Conservation (phyloP, 768 basidiomycete species). For the Pleurotus tuber-regium region DNA sequence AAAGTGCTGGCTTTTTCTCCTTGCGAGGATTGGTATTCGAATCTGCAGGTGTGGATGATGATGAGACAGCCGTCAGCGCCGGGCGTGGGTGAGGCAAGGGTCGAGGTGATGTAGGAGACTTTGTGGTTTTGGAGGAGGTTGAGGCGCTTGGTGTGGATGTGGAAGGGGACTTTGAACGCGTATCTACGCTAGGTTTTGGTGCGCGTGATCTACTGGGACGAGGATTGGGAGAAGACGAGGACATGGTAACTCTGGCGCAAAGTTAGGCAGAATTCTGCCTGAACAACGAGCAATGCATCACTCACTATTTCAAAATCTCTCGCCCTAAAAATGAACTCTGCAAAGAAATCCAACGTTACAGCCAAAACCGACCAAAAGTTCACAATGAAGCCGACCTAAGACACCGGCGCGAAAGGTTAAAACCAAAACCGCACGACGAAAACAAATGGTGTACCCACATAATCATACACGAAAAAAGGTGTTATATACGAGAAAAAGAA, state of each 20-base stretch:
- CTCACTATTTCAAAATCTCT: neutral
- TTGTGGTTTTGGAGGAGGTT: neutral
- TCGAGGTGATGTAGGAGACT: neutral
- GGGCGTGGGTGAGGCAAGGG: conserved; percentile 7
- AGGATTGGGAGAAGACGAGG: neutral
- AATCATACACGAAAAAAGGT: neutral
- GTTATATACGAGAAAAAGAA: neutral
- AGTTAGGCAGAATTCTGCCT: neutral
- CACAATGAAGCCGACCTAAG: neutral
- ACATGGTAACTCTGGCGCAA: neutral
- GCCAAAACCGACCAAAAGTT: too few species aligned
- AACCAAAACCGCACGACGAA: neutral
- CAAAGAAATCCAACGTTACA: neutral
- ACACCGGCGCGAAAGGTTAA: too few species aligned
- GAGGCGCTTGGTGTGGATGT: neutral
- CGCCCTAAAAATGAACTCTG: neutral
- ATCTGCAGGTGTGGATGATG: neutral
- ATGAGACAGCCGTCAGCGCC: neutral
- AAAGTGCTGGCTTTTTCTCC: neutral
- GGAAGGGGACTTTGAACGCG: neutral
- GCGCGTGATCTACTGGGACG: neutral
- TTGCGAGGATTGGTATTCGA: neutral
- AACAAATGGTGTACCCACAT: neutral
- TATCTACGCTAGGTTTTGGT: neutral
- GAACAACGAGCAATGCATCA: neutral